Base-by-base conservation (phyloP, 2,329 filamentous ascomycete species). In the Tricladium varicosporioides region DNA sequence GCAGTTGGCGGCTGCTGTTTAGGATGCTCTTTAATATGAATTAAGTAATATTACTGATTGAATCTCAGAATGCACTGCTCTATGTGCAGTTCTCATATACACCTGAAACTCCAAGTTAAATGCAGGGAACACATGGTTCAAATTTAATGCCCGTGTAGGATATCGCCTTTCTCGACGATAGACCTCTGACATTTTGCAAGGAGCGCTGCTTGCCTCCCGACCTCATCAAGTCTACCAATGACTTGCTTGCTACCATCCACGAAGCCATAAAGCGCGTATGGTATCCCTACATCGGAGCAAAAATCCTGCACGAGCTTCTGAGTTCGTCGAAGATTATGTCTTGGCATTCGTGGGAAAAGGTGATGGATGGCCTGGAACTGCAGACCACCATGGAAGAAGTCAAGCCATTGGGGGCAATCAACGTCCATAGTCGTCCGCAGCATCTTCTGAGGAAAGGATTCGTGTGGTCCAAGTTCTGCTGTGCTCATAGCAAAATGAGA, bases 401-500 rank as follows among this genome's bases (percentile, higher is more conserved):
- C 91, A 11, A 96, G 78, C 91, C 92, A 96, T 11, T 81, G 78
- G 0, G 91, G 90, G 69, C 91, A 96, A 70, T 94, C 91, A 18
- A 96, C 86, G 62, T 96, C 91, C 91, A 96, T 96, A 11, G 92
- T 96, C 1, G 92, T 96, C 64, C 92, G 86, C 47, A 96, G 79
- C 87, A 95, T 94, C 72, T 87, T 89, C 73, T 96, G 91, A 0
- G 92, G 85, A 71, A 96, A 96, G 0, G 89, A 94, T 71, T 96
- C 92, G 51, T 86, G 79, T 1, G 88, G 85, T 0, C 92, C 92
- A 11, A 96, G 79, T 66, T 96, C 91, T 10, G 89, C 82, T 0
- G 92, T 96, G 65, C 89, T 93, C 92, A 96, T 96, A 63, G 90
- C 90, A 73, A 95, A 96, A 73, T 96, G 92, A 1, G 89, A 94